Evolutionary conservation across 352 stramenopile genomes (phyloP).

Genomic region (Phytopythium sindhum): DNA sequence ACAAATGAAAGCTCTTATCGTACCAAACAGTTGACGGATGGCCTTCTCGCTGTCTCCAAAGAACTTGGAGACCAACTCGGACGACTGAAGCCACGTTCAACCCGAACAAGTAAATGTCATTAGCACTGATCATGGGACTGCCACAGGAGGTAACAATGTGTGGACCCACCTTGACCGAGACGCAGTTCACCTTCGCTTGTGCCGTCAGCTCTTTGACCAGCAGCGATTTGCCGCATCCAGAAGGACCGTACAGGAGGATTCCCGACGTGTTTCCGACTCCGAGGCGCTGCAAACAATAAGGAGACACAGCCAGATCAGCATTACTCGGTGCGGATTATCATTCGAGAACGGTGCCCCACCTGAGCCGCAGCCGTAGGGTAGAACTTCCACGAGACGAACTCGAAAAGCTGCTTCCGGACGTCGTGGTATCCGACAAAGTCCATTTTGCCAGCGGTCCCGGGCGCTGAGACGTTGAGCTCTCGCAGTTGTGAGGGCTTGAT

Average conservation of each 20-base stretch:
- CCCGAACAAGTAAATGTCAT: background rate
- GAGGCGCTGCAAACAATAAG: slow-evolving; percentile 36
- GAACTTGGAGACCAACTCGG: slow-evolving; percentile 83
- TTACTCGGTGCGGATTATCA: background rate
- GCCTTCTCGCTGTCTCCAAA: slow-evolving; percentile 84
- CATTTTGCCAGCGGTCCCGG: slow-evolving; percentile 21
- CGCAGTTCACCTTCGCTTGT: slow-evolving; percentile 67
- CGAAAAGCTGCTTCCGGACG: slow-evolving; percentile 53
- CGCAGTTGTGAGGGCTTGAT: slow-evolving; percentile 73
- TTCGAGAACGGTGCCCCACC: slow-evolving; percentile 25
- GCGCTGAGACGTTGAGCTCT: slow-evolving; percentile 69
- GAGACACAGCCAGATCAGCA: slow-evolving; percentile 8
- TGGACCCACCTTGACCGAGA: slow-evolving; percentile 68
- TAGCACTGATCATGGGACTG: background rate
- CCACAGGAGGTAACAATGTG: background rate
- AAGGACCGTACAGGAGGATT: slow-evolving; percentile 76
- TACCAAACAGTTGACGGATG: slow-evolving; percentile 80
- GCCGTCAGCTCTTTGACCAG: slow-evolving; percentile 64
- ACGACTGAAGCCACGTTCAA: slow-evolving; percentile 38
- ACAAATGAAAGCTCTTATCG: slow-evolving; percentile 1
- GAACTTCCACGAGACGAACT: slow-evolving; percentile 72
- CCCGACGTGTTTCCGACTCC: slow-evolving; percentile 63
- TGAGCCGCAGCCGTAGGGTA: slow-evolving; percentile 55
- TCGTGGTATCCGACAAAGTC: slow-evolving; percentile 64
- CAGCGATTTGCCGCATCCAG: slow-evolving; percentile 80